These are phyloP conservation scores for Diphasiastrum complanatum DNA, from an alignment of 83 land plant genomes.

Conservation along the genomic window DNA sequence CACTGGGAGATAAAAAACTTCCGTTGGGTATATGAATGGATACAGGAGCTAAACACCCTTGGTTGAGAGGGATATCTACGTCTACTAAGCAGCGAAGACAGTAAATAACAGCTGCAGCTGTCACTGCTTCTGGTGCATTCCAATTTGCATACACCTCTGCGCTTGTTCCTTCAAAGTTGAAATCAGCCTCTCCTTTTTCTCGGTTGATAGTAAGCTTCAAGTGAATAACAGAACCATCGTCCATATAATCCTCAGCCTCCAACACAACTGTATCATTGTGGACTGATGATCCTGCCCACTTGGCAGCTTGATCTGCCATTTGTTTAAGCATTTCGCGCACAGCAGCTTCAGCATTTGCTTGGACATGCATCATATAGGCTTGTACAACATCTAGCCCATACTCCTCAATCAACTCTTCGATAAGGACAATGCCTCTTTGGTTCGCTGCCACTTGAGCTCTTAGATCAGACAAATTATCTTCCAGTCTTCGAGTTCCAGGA, in stretches of 20 bases:
- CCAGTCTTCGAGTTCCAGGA: constrained; percentile 88
- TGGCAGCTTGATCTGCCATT: constrained; percentile 48
- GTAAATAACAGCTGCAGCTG: constrained; percentile 94
- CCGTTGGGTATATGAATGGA: constrained; percentile 72
- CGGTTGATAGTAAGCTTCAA: constrained; percentile 76
- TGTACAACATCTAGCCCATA: constrained; percentile 82
- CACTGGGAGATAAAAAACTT: constrained; percentile 92
- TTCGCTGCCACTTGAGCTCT: constrained; percentile 98
- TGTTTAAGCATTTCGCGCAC: constrained; percentile 95
- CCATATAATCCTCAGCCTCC: constrained; percentile 96
- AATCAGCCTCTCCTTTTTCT: constrained; percentile 64
- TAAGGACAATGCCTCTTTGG: constrained; percentile 87
- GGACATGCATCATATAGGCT: constrained; percentile 93
- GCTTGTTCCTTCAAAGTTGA: constrained; percentile 84
- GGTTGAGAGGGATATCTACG: constrained; percentile 96
- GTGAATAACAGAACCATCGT: constrained; percentile 88
- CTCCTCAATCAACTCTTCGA: constrained; percentile 82
- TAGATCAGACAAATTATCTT: constrained; percentile 94
- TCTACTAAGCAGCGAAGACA: constrained; percentile 89
- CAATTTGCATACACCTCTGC: constrained; percentile 94
- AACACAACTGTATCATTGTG: constrained; percentile 32
- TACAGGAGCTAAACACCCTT: constrained; percentile 96
- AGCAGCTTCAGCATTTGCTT: constrained; percentile 88
- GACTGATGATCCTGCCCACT: constrained; percentile 15
- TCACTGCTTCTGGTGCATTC: constrained; percentile 99